A percentile compares a stretch with the other conserved stretches of the same genome.
Evolutionary conservation across 192 early-diverging fungal genomes (phyloP).

Genomic region (Podila minutissima): DNA sequence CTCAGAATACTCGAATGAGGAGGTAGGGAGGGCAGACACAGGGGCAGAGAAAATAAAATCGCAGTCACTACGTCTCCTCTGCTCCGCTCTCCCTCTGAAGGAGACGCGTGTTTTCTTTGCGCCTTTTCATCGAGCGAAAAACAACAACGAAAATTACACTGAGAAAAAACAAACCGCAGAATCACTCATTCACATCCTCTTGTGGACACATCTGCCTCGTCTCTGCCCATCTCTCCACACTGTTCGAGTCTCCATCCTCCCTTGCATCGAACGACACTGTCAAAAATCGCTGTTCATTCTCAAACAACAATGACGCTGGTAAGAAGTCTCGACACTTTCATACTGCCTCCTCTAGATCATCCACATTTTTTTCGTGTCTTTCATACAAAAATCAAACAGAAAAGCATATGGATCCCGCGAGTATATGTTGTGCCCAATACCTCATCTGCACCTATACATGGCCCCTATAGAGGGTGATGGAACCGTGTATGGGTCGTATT

Average conservation of each 20-base stretch:
- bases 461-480: background rate
- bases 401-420: slow-evolving; percentile 18
- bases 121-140: background rate
- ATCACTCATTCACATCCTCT: background rate
- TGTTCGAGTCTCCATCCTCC: background rate
- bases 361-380: background rate
- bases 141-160: background rate
- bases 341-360: background rate
- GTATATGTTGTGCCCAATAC: slow-evolving; percentile 1
- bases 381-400: slow-evolving; percentile 4
- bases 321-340: background rate
- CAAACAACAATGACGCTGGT: background rate
- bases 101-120: background rate
- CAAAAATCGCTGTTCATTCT: background rate
- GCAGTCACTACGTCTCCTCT: no score
- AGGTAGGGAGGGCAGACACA: no score
- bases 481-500: background rate
- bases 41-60: no score
- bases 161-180: background rate
- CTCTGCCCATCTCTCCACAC: background rate
- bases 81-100: background rate
- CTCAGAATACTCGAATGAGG: no score
- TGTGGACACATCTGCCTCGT: background rate
- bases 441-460: background rate
- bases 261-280: background rate